A percentile compares a stretch with the other conserved stretches of the same genome.
These are phyloP conservation scores for Yamadazyma ubonensis DNA, from an alignment of 805 yeast species.

Conservation along the genomic window DNA sequence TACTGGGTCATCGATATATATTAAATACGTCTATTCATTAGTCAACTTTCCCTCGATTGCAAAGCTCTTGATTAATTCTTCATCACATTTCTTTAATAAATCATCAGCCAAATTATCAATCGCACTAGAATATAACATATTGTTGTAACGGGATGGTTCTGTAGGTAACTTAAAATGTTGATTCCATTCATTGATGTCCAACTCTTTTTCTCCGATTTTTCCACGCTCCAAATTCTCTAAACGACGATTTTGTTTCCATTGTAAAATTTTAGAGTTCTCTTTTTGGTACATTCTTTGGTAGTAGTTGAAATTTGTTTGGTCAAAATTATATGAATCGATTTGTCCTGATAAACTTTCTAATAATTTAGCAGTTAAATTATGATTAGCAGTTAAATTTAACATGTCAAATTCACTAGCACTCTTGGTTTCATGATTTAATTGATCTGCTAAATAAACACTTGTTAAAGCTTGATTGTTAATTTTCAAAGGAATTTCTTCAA, in stretches of 20 bases:
- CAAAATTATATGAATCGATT: conserved; percentile 73
- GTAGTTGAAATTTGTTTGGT: conserved; percentile 76
- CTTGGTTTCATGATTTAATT: conserved; percentile 16
- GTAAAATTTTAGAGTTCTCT: conserved; percentile 65
- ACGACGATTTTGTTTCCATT: conserved; percentile 72
- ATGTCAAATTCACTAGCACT: conserved; percentile 31
- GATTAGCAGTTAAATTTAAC: conserved; percentile 43
- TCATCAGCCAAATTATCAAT: conserved; percentile 70
- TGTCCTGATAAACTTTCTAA: conserved; percentile 66
- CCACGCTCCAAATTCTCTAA: conserved; percentile 62
- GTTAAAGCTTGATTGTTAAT: conserved; percentile 70
- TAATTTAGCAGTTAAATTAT: conserved; percentile 44
- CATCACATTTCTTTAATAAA: conserved; percentile 67
- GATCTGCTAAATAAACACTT: conserved; percentile 48
- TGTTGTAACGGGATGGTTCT: conserved; percentile 75
- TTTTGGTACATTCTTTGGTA: conserved; percentile 74
- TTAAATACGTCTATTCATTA: conserved; percentile 11
- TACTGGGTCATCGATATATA: conserved; percentile 7
- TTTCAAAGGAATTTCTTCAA: conserved; percentile 67
- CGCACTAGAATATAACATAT: conserved; percentile 64
- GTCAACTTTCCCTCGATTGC: conserved; percentile 56
- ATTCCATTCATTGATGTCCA: conserved; percentile 66
- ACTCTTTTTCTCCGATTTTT: conserved; percentile 53
- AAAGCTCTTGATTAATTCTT: conserved; percentile 61
- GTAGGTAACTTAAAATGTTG: conserved; percentile 62